A percentile compares a stretch with the other conserved stretches of the same genome.
Evolutionary conservation across 2,329 filamentous ascomycete genomes (phyloP).

Genomic region (Cryoendolithus antarcticus): DNA sequence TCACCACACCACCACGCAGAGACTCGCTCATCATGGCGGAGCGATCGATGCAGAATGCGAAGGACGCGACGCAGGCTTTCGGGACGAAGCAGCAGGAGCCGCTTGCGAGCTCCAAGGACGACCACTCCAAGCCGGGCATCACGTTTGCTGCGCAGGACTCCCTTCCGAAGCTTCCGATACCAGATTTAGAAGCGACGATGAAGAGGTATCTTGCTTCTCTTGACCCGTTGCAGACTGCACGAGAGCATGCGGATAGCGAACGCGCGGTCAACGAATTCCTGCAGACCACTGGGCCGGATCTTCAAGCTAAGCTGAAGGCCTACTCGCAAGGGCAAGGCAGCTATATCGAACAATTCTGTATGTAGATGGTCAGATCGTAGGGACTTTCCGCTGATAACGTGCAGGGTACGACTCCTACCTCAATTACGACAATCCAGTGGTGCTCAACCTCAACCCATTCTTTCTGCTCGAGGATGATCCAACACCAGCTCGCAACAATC

Average conservation of each 20-base stretch:
- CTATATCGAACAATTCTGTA: constrained; percentile 98
- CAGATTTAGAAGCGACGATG: constrained; percentile 67
- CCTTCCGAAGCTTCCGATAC: constrained; percentile 84
- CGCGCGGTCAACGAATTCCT: constrained; percentile 75
- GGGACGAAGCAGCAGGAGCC: constrained; percentile 36
- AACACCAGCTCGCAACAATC: constrained; percentile 89
- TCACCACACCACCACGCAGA: constrained; percentile 9
- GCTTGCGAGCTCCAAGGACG: constrained; percentile 36
- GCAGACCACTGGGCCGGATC: constrained; percentile 62
- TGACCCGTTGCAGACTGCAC: constrained; percentile 63
- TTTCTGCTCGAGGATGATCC: constrained; percentile 96
- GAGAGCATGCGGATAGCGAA: constrained; percentile 74
- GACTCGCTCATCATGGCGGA: constrained; percentile 29
- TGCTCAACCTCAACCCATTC: constrained; percentile 94
- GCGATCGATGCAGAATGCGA: constrained; percentile 39
- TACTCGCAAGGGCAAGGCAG: constrained; percentile 87
- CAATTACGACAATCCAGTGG: constrained; percentile 94
- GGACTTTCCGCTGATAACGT: constrained; percentile 1
- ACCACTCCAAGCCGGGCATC: constrained; percentile 55
- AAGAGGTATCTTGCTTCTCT: constrained; percentile 69
- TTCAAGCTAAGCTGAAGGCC: constrained; percentile 80
- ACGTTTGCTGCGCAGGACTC: constrained; percentile 84
- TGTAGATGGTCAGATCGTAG: constrained; percentile 26
- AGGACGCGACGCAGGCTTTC: constrained; percentile 39
- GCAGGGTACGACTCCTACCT: constrained; percentile 97